Evolutionary conservation across 345 rosid species (phyloP).

Genomic region (Ricinus communis): DNA sequence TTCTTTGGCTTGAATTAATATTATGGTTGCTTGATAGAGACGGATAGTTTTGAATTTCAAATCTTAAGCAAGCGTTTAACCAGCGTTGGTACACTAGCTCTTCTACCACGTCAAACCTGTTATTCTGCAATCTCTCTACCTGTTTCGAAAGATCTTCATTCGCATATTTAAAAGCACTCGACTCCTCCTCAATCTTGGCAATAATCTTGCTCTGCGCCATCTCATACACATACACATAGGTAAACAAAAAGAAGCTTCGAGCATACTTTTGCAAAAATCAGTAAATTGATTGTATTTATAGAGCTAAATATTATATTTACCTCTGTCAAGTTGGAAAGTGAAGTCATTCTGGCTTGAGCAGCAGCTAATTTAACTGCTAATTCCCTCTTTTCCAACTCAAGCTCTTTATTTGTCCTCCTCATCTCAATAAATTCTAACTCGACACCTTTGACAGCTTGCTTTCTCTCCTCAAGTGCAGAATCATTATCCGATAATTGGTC

Average conservation of each 20-base stretch:
- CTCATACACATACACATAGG: not conserved
- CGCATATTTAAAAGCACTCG: not conserved
- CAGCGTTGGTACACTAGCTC: slow-evolving; percentile 45
- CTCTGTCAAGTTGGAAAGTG: slow-evolving; percentile 27
- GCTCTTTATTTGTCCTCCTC: slow-evolving; percentile 36
- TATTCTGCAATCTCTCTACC: slow-evolving; percentile 36
- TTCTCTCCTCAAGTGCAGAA: slow-evolving; percentile 17
- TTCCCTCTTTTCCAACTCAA: slow-evolving; percentile 42
- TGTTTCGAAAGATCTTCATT: slow-evolving; percentile 29
- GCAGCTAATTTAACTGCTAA: slow-evolving; percentile 23
- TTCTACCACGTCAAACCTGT: slow-evolving; percentile 39
- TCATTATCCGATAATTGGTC: not conserved
- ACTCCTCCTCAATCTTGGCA: slow-evolving; percentile 18
- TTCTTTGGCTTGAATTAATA: slow-evolving; percentile 6
- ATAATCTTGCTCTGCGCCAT: slow-evolving; percentile 22
- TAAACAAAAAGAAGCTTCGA: not conserved
- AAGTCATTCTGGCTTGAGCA: slow-evolving; percentile 24
- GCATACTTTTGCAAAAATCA: not conserved
- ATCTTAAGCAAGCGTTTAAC: slow-evolving; percentile 42
- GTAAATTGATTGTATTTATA: not conserved
- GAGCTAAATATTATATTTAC: slow-evolving; percentile 3
- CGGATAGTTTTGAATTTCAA: slow-evolving; percentile 21
- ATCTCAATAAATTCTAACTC: slow-evolving; percentile 23
- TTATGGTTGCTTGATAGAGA: slow-evolving; percentile 9
- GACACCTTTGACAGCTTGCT: slow-evolving; percentile 7